Conservation (phyloP, 495 filamentous ascomycete species). For the Clavariopsis aquatica region DNA sequence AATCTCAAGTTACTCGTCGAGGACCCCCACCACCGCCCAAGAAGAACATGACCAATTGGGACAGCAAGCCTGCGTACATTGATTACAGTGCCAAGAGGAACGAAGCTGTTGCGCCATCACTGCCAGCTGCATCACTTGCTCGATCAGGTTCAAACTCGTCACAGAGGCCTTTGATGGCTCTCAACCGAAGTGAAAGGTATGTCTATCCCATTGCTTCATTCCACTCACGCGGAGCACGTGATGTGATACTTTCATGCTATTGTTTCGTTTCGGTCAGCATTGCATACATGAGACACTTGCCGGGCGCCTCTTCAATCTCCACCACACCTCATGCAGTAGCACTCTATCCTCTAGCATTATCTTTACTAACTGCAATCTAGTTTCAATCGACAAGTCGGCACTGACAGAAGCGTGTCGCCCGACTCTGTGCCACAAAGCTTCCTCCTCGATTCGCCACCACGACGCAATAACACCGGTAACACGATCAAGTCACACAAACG, state of each 20-base stretch:
- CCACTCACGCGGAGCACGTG: not conserved
- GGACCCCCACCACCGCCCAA: slow-evolving; percentile 23
- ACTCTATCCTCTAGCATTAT: not conserved
- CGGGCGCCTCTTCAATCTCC: slow-evolving; percentile 9
- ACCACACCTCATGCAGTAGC: not conserved
- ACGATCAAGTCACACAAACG: slow-evolving; percentile 12
- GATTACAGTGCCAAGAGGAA: slow-evolving; percentile 21
- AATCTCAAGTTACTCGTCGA: slow-evolving; percentile 24
- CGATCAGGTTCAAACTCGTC: slow-evolving; percentile 32
- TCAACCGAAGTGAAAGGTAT: slow-evolving; percentile 26
- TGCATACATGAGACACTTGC: slow-evolving; percentile 16
- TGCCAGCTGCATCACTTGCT: slow-evolving; percentile 8
- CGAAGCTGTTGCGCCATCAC: slow-evolving; percentile 17
- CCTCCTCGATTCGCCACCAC: slow-evolving; percentile 31
- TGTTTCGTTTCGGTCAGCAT: slow-evolving; percentile 22
- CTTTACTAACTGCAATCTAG: slow-evolving; percentile 10
- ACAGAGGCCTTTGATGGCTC: slow-evolving; percentile 32
- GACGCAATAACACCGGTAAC: slow-evolving; percentile 21
- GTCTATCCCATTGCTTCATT: slow-evolving; percentile 6
- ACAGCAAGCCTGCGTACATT: slow-evolving; percentile 13
- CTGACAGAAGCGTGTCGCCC: slow-evolving; percentile 8
- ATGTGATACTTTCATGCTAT: not conserved
- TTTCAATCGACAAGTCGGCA: slow-evolving; percentile 16
- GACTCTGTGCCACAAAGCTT: slow-evolving; percentile 22
- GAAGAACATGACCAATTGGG: not conserved